phyloP scores from a whole-genome alignment of 1,284 basidiomycete species.

The Moniliophthora roreri region DNA sequence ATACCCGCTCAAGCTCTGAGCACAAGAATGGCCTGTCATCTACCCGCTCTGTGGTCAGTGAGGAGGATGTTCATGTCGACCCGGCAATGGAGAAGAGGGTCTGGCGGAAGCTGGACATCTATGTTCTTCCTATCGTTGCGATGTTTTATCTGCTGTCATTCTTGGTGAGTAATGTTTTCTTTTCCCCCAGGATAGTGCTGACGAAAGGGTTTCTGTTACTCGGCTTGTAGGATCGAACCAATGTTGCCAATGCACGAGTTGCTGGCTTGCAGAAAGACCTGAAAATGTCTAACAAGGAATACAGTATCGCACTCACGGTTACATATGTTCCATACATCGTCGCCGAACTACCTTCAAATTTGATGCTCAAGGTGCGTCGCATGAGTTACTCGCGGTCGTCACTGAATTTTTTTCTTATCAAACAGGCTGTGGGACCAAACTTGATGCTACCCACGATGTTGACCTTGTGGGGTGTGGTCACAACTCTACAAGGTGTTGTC shows the following conservation, averaged over 20 bases:
- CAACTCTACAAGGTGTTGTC: conserved; percentile 57
- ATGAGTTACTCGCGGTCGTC: neutral
- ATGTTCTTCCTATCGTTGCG: conserved; percentile 21
- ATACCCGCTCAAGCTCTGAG: neutral
- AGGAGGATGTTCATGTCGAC: conserved; percentile 5
- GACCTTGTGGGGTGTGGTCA: conserved; percentile 56
- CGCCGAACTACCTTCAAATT: conserved; percentile 60
- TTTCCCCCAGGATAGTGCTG: neutral
- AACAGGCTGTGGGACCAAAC: conserved; percentile 54
- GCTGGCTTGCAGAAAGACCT: conserved; percentile 57
- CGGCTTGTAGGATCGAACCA: conserved; percentile 40
- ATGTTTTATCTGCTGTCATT: conserved; percentile 25
- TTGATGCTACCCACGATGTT: conserved; percentile 55
- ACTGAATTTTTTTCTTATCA: conserved; percentile 1
- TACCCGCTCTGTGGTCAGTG: neutral
- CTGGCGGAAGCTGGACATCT: conserved; percentile 23
- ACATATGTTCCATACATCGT: conserved; percentile 58
- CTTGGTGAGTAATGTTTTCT: conserved; percentile 14
- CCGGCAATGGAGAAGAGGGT: conserved; percentile 18
- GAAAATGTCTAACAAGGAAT: conserved; percentile 51
- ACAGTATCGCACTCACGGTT: conserved; percentile 51
- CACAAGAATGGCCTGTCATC: conserved; percentile 4
- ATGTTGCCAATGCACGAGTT: conserved; percentile 58
- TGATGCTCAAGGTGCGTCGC: conserved; percentile 48
- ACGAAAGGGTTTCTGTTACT: neutral